Conservation (phyloP, 1,284 basidiomycete genomes). For the Stygiomarasmius scandens region DNA sequence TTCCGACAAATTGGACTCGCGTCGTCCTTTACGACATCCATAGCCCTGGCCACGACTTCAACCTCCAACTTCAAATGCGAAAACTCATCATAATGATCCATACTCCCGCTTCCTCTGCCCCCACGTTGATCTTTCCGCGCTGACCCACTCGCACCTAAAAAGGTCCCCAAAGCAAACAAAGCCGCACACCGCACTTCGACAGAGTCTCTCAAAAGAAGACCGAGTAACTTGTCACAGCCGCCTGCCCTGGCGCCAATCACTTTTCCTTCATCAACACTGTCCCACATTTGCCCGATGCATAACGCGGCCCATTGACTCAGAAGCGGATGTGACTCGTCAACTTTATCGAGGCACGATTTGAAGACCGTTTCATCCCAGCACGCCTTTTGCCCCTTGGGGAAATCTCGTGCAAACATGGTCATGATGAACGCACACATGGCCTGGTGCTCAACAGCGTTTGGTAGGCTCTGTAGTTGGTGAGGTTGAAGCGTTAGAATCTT, state of each 20-base stretch:
- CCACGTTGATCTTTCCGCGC: slow-evolving; percentile 69
- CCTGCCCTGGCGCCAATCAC: slow-evolving; percentile 81
- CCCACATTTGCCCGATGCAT: slow-evolving; percentile 97
- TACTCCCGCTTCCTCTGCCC: slow-evolving; percentile 86
- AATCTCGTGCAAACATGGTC: slow-evolving; percentile 88
- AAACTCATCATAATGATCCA: slow-evolving; percentile 80
- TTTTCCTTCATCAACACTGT: slow-evolving; percentile 89
- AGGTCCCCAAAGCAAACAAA: slow-evolving; percentile 90
- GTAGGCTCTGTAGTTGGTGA: slow-evolving; percentile 61
- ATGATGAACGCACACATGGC: slow-evolving; percentile 99
- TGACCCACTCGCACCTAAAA: slow-evolving; percentile 89
- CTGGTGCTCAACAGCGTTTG: slow-evolving; percentile 94
- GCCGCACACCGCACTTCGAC: slow-evolving; percentile 93
- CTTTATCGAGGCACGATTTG: slow-evolving; percentile 83
- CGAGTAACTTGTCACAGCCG: slow-evolving; percentile 86
- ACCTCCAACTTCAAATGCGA: slow-evolving; percentile 82
- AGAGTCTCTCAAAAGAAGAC: slow-evolving; percentile 84
- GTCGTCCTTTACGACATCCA: slow-evolving; percentile 87
- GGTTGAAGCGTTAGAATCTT: slow-evolving; percentile 68
- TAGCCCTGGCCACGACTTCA: slow-evolving; percentile 72
- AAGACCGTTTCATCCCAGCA: slow-evolving; percentile 88
- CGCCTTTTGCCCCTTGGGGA: slow-evolving; percentile 83
- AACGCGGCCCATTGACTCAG: slow-evolving; percentile 93
- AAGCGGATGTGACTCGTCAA: slow-evolving; percentile 91
- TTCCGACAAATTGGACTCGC: slow-evolving; percentile 96